These are phyloP conservation scores for Talaromyces rugulosus DNA, from an alignment of 2,329 filamentous ascomycete genomes.

Conservation along the genomic window DNA sequence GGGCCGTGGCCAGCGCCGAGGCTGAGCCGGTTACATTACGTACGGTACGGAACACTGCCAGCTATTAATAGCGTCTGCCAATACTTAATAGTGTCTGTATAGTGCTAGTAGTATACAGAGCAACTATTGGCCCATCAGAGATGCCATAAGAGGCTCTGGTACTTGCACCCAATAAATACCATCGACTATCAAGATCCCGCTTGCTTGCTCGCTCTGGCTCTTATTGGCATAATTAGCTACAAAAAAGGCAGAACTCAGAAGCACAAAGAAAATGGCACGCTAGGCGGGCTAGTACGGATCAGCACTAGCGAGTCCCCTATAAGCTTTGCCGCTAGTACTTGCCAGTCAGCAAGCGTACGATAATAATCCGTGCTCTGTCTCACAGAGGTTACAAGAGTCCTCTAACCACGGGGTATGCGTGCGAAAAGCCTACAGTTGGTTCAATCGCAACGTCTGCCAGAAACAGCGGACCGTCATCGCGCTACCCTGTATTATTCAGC, in stretches of 20 bases:
- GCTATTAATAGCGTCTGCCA: neutral
- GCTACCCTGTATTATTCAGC: neutral
- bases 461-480: neutral
- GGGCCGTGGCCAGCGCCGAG: neutral
- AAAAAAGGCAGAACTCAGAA: neutral
- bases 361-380: too few species aligned
- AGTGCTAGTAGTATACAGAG: neutral
- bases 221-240: neutral
- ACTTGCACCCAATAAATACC: too few species aligned
- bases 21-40: neutral
- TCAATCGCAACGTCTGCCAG: neutral
- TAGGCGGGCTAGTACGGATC: neutral
- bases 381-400: neutral
- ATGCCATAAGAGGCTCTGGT: too few species aligned
- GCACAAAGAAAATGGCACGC: neutral
- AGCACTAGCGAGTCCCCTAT: neutral
- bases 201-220: too few species aligned
- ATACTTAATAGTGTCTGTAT: neutral
- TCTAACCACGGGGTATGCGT: too few species aligned
- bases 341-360: neutral
- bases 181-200: too few species aligned
- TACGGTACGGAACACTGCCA: neutral
- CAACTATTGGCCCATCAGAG: too few species aligned
- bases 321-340: neutral
- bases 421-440: too few species aligned